A percentile compares a stretch with the other conserved stretches of the same genome.
phyloP scores from a whole-genome alignment of 192 early-diverging fungal species.

The Linnemannia exigua region DNA sequence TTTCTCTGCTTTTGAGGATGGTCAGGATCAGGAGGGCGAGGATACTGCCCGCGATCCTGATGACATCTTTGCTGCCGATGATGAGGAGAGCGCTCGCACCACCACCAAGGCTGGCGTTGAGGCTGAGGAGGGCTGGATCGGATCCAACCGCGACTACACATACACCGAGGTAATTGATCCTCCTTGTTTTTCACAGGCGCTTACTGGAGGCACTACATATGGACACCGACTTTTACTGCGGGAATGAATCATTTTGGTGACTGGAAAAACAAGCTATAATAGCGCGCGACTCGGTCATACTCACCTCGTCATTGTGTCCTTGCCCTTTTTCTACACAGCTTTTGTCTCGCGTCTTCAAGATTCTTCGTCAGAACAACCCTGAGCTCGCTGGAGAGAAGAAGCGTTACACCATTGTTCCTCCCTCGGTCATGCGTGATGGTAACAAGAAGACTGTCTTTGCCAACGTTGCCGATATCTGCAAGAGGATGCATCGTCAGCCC shows the following conservation, averaged over 20 bases:
- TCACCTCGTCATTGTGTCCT: not conserved
- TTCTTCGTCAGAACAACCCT: conserved; percentile 94
- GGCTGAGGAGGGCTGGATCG: conserved; percentile 87
- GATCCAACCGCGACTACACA: conserved; percentile 92
- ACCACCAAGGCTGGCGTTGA: conserved; percentile 52
- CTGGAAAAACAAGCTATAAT: not conserved
- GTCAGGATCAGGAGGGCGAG: conserved; percentile 70
- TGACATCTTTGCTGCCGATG: conserved; percentile 62
- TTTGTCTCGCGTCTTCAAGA: conserved; percentile 90
- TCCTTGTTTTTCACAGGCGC: not conserved
- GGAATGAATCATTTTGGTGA: conserved; percentile 13
- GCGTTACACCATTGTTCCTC: conserved; percentile 95
- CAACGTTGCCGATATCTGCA: conserved; percentile 95
- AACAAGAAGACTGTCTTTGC: conserved; percentile 97
- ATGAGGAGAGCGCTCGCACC: conserved; percentile 60
- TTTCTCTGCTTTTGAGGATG: conserved; percentile 76
- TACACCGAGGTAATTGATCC: conserved; percentile 81
- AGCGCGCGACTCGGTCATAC: not conserved
- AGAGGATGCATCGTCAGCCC: conserved; percentile 93
- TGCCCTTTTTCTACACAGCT: conserved; percentile 66
- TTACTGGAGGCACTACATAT: not conserved
- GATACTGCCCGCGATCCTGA: conserved; percentile 68
- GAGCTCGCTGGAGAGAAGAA: conserved; percentile 94
- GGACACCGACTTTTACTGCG: not conserved
- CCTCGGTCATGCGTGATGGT: conserved; percentile 91